A percentile compares a stretch with the other conserved stretches of the same genome.
Conservation (phyloP, 805 yeast species). For the Yarrowia sp. region DNA sequence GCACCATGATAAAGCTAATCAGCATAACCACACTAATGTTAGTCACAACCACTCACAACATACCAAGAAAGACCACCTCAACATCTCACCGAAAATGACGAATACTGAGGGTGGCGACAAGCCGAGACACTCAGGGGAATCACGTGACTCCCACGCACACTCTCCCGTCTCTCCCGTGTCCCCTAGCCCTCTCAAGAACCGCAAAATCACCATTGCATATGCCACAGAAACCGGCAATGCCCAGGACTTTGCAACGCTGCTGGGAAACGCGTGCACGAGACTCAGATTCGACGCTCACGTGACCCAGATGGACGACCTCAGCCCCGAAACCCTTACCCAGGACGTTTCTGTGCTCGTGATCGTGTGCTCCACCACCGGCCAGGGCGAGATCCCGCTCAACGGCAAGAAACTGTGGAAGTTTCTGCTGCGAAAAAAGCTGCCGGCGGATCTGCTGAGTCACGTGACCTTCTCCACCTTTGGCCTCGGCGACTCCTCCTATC, state of each 20-base stretch:
- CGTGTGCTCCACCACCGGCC: slow-evolving; percentile 91
- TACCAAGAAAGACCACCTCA: too few species aligned
- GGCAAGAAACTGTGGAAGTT: slow-evolving; percentile 76
- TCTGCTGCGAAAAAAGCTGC: slow-evolving; percentile 69
- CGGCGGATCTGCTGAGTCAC: slow-evolving; percentile 66
- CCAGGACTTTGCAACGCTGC: slow-evolving; percentile 76
- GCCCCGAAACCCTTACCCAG: slow-evolving; percentile 55
- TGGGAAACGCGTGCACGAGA: slow-evolving; percentile 64
- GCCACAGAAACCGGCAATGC: slow-evolving; percentile 96
- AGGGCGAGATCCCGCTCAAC: slow-evolving; percentile 89
- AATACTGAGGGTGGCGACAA: background rate
- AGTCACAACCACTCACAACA: background rate
- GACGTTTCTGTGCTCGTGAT: slow-evolving; percentile 50
- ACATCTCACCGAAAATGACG: background rate
- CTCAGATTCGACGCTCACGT: slow-evolving; percentile 61
- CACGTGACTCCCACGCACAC: background rate
- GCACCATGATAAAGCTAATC: background rate
- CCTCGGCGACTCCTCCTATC: slow-evolving; percentile 91
- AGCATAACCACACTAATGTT: background rate
- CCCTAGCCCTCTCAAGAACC: background rate
- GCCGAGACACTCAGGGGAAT: too few species aligned
- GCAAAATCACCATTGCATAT: slow-evolving; percentile 59
- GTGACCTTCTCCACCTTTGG: slow-evolving; percentile 79
- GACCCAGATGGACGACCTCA: slow-evolving; percentile 47
- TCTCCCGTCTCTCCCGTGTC: background rate